Evolutionary conservation across 306 rosid species (phyloP).

Genomic region (Aeschynomene evenia): DNA sequence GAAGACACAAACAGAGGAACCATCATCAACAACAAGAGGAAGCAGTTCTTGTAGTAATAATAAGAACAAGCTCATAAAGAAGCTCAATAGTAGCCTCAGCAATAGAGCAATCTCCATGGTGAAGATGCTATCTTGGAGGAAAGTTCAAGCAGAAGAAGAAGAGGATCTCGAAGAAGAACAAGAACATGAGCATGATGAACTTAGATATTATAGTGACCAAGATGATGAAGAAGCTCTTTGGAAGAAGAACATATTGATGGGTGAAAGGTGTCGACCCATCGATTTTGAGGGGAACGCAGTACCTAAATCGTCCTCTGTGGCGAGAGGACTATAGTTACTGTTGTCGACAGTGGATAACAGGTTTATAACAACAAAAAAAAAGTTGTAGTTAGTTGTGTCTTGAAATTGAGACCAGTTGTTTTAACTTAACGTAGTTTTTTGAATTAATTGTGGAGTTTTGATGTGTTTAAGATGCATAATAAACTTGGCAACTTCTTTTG

Average conservation of each 20-base stretch:
- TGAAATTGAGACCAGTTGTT: background rate
- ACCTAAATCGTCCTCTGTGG: background rate
- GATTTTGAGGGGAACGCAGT: constrained; percentile 42
- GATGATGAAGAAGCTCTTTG: constrained; percentile 58
- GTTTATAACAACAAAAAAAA: too few species aligned
- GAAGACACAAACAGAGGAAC: background rate
- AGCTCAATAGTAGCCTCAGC: constrained; percentile 40
- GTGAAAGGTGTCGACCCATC: constrained; percentile 70
- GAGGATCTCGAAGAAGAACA: too few species aligned
- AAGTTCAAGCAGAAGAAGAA: constrained; percentile 32
- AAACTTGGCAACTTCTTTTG: background rate
- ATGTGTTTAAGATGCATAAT: background rate
- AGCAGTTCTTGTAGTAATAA: constrained; percentile 1
- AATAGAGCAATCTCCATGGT: constrained; percentile 48
- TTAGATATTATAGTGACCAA: background rate
- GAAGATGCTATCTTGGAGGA: constrained; percentile 61
- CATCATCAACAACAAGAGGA: too few species aligned
- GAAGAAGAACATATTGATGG: constrained; percentile 75
- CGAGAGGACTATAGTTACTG: too few species aligned
- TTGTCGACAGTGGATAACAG: too few species aligned
- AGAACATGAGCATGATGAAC: too few species aligned
- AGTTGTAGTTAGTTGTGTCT: background rate
- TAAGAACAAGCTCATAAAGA: constrained; percentile 32
- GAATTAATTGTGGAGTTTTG: background rate
- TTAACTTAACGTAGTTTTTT: background rate